Percentiles rank a stretch among this genome's conserved stretches.
Conservation (phyloP, 345 rosid genomes). For the Brassica napus region DNA sequence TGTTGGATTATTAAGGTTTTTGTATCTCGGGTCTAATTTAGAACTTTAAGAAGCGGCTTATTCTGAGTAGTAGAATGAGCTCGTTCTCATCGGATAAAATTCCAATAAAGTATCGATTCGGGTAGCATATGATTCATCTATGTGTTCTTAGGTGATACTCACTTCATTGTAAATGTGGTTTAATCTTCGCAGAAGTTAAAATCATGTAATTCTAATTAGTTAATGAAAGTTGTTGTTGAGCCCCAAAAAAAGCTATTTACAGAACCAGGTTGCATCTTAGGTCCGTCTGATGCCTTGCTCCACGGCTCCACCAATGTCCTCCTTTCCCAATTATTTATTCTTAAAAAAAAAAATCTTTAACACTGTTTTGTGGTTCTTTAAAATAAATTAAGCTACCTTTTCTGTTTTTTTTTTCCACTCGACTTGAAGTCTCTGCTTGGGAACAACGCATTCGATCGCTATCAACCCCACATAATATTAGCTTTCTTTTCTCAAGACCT, state of each 20-base stretch:
- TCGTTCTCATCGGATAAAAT: too few relatives aligned
- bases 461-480: conserved; percentile 31
- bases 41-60: not conserved
- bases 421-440: conserved; percentile 65
- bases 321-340: conserved; percentile 46
- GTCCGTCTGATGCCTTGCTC: conserved; percentile 45
- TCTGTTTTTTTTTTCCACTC: conserved; percentile 22
- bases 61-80: not conserved
- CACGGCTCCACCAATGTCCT: conserved; percentile 61
- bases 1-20: not conserved
- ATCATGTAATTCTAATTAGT: too few relatives aligned
- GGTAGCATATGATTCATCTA: too few relatives aligned
- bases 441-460: conserved; percentile 63
- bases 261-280: conserved; percentile 8
- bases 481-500: conserved; percentile 21
- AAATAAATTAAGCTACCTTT: not conserved
- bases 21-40: not conserved
- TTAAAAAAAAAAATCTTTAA: conserved; percentile 30
- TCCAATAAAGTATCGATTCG: not conserved
- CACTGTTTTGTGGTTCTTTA: not conserved
- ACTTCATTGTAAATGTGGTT: too few relatives aligned
- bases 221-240: too few relatives aligned
- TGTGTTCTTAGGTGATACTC: too few relatives aligned
- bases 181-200: too few relatives aligned
- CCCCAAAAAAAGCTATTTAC: not conserved